Conservation (phyloP, 345 rosid genomes). For the Linum tenue region DNA sequence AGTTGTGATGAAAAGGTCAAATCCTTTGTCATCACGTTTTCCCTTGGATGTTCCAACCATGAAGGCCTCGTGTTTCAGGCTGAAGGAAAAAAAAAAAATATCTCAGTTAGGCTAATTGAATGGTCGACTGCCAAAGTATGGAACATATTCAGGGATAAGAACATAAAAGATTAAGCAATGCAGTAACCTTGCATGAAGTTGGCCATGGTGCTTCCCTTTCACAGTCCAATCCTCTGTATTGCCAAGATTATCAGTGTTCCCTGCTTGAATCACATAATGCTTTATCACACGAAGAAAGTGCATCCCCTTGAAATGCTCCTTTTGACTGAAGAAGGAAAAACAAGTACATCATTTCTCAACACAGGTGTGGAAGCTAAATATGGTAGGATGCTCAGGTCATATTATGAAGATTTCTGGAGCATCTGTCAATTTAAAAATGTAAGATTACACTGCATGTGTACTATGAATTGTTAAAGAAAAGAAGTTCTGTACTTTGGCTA, state of each 20-base stretch:
- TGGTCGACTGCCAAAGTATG: not conserved
- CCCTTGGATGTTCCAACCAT: conserved; percentile 25
- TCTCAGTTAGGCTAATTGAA: not conserved
- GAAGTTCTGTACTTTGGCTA: no score
- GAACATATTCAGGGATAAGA: not conserved
- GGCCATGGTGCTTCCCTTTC: conserved; percentile 20
- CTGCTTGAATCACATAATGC: conserved; percentile 25
- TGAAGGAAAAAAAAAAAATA: conserved; percentile 1
- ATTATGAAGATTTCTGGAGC: not conserved
- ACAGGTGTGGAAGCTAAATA: not conserved
- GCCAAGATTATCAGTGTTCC: conserved; percentile 11
- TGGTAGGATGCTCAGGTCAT: not conserved
- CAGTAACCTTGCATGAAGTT: conserved; percentile 17
- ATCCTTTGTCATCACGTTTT: conserved; percentile 14
- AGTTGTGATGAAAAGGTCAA: conserved; percentile 25
- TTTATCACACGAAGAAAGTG: conserved; percentile 22
- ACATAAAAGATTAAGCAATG: not conserved
- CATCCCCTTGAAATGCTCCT: conserved; percentile 20
- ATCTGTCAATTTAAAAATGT: not conserved
- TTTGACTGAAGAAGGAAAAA: conserved; percentile 16
- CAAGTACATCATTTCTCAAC: not conserved
- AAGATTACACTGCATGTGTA: no score
- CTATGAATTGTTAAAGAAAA: no score
- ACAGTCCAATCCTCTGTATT: conserved; percentile 20
- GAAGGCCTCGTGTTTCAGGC: conserved; percentile 25